phyloP scores from a whole-genome alignment of 1,139 yeast genomes.

The Barnettozyma hawaiiensis region DNA sequence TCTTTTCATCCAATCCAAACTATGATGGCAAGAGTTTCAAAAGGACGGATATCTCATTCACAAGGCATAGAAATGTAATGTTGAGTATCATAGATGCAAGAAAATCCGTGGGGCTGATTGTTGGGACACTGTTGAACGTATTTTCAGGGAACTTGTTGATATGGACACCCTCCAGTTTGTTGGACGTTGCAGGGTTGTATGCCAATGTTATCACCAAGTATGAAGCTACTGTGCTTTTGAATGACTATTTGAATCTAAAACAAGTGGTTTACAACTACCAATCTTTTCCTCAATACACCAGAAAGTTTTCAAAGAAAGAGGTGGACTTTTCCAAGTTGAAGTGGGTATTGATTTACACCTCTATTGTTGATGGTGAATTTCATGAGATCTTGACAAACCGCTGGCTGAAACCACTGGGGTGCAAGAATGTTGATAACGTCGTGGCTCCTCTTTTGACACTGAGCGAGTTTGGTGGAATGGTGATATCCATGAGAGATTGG shows the following conservation, averaged over 20 bases:
- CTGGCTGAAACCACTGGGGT: constrained; percentile 88
- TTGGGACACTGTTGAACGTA: constrained; percentile 75
- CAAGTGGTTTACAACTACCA: constrained; percentile 92
- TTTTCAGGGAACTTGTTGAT: constrained; percentile 79
- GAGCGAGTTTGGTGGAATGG: constrained; percentile 95
- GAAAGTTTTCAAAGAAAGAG: constrained; percentile 69
- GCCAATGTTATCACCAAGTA: constrained; percentile 73
- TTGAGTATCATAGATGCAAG: constrained; percentile 81
- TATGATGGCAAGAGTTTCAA: constrained; percentile 31
- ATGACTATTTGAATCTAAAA: constrained; percentile 88
- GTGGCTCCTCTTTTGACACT: constrained; percentile 87
- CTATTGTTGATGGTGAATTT: constrained; percentile 93
- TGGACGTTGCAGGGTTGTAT: constrained; percentile 81
- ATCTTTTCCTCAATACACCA: constrained; percentile 78
- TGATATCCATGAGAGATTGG: constrained; percentile 89
- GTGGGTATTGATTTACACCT: constrained; percentile 87
- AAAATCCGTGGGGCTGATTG: constrained; percentile 80
- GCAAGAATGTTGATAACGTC: constrained; percentile 67
- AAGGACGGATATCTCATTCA: constrained; percentile 34
- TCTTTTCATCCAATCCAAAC: constrained; percentile 59
- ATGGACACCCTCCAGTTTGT: constrained; percentile 72
- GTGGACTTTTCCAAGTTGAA: constrained; percentile 77
- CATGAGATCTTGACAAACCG: constrained; percentile 86
- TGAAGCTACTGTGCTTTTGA: constrained; percentile 66
- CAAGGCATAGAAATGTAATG: constrained; percentile 34